Evolutionary conservation across 2,329 filamentous ascomycete genomes (phyloP), one percentile per base, ranked within the genome.

Genomic region (Xylariales sp.): DNA sequence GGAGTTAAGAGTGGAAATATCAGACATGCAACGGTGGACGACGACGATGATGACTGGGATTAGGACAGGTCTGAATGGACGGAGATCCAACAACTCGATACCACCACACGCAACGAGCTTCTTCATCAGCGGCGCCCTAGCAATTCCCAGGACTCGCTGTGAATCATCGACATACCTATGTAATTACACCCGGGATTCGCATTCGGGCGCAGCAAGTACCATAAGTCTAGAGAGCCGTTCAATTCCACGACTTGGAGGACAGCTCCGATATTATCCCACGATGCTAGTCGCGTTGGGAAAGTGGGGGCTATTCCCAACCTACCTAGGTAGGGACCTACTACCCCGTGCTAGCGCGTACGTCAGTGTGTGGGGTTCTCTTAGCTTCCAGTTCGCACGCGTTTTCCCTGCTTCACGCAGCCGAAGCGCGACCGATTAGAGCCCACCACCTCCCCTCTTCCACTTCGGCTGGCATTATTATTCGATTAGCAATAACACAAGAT

Each of bases 1-100:
- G 83, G 83, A 59, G 84, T 86, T 74, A 83, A 84, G 74, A 84
- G 82, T 70, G 85, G 85, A 73, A 85, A 84, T 73, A 77, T 83
- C 56, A 80, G 80, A 65, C 80, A 81, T 67, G 80, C 83, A 65
- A 82, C 80, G 73, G 75, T 72, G 28, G 79, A 80, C 55, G 78
- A 81, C 49, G 81, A 84, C 43, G 87, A 89, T 32, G 86, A 88
- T 69, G 87, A 89, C 73, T 90, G 88, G 86, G 87, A 91, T 73
- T 90, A 81, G 84, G 48, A 43, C 28, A 28, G 46, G 49, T 48
- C 41, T 4, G 14, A 8, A 66, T 55, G 55, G 39, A 34, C 49
- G n/a, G 18, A 16, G 41, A 28, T 43, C 23, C 43, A 14, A 69
- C 54, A 53, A 62, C 12, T 53, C 57, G 64, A 64, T 54, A 52